phyloP scores from a whole-genome alignment of 108 stramenopile species.

The Nannochloropsis gaditana region DNA sequence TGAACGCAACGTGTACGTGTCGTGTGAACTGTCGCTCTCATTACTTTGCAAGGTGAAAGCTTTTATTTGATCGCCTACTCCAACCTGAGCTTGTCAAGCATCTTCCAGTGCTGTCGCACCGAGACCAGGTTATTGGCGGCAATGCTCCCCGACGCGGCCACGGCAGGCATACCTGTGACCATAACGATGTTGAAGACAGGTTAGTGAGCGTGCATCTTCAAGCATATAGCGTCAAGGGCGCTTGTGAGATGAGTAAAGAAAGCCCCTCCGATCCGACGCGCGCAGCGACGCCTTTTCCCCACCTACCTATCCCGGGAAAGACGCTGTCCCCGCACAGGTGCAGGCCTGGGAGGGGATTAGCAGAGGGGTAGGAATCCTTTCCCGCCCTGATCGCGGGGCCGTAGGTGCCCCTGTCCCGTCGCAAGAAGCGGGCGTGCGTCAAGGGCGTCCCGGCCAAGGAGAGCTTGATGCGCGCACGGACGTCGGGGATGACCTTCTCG shows the following conservation, averaged over 20 bases:
- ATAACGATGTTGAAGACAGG: slow-evolving; percentile 18
- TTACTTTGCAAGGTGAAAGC: too few species aligned
- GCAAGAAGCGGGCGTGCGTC: slow-evolving; percentile 72
- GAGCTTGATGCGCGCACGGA: slow-evolving; percentile 53
- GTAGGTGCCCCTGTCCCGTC: slow-evolving; percentile 69
- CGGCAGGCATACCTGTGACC: slow-evolving; percentile 82
- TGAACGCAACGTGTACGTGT: too few species aligned
- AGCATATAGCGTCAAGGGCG: too few species aligned
- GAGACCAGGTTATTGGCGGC: slow-evolving; percentile 61
- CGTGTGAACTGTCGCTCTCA: too few species aligned
- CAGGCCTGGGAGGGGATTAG: slow-evolving; percentile 56
- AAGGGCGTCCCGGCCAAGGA: slow-evolving; percentile 65
- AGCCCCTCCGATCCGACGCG: neutral
- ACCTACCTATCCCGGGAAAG: slow-evolving; percentile 68
- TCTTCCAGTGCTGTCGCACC: slow-evolving; percentile 32
- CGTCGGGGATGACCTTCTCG: slow-evolving; percentile 73
- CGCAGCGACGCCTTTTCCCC: neutral
- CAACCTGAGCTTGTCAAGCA: slow-evolving; percentile 44
- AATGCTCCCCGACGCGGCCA: slow-evolving; percentile 74
- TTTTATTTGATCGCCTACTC: neutral
- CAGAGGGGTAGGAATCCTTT: slow-evolving; percentile 65
- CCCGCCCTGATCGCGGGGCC: slow-evolving; percentile 75
- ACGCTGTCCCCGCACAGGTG: slow-evolving; percentile 67
- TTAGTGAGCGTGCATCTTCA: too few species aligned
- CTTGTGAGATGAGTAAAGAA: neutral